Base-by-base conservation (phyloP, 176 grass and related monocot species). In the Bothriochloa decipiens region DNA sequence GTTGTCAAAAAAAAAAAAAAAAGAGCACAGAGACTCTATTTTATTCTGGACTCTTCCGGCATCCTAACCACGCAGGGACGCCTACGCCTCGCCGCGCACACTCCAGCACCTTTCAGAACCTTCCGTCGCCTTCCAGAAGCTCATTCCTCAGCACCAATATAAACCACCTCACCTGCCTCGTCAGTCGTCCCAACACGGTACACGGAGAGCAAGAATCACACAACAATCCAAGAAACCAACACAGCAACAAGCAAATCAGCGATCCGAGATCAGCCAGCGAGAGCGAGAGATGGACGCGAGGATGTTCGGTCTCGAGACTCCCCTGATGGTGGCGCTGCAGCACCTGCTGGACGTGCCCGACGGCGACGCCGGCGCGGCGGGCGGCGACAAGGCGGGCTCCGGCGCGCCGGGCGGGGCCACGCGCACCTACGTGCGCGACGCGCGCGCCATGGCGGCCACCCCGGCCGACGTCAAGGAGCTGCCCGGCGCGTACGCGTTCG, bases 391-490 rank as follows among this genome's bases (percentile, higher is more conserved):
- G 80, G 68, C 86, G 40, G 65, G 80, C 42, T 1, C 62, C 23
- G 23, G 20, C 6, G 76, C 43, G 58, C 18, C 39, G 17, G 33
- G 86, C 46, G 85, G 78, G 4, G 62, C 89, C 25, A 87, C 89
- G 75, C 85, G 85, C 2, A 68, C 87, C 27, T 97, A 97, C 76
- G 94, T 97, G 8, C 94, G 87, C 65, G 94, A 97, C 68, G 89
- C 91, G 64, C 86, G 87, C 13, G 94, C 91, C 27, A 97, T 97
- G 94, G 94, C 94, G 25, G 86, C 89, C 6, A 94, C 94, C 14
- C 89, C 91, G 0, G 94, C 94, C 17, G 94, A 97, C 66, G 94
- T 97, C 14, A 97, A 94, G 89, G 94, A 97, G 70, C 79, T 97
- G 0, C 89, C 89, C 0, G 42, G 55, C 0, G 86, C 89, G 4